Base-by-base conservation (phyloP, 2,329 filamentous ascomycete species). In the Calonectria pteridis region DNA sequence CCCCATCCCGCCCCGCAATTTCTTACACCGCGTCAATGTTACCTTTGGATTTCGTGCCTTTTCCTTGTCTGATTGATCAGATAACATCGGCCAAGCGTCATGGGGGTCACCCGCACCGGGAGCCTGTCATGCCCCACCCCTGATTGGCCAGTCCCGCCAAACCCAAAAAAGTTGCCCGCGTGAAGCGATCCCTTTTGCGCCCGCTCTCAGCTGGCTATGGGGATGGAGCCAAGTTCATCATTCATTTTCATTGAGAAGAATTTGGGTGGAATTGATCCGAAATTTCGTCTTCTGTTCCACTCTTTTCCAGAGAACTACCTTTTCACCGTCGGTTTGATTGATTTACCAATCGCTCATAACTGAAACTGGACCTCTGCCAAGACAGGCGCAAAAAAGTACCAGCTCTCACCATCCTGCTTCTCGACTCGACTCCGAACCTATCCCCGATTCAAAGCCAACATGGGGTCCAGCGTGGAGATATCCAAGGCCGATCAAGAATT, bases 71-170 rank as follows among this genome's bases (percentile, higher is more conserved):
- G 59, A 63, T 51, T 59, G 66, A 33, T 59, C 51, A 59, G 37
- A 68, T 49, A 49, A 68, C 26, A 46, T 23, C 26, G 29, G 46
- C 55, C 67, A 53, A 64, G 69, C 59, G 64, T 49, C 65, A 68
- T 70, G 59, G 59, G 59, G 59, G 59, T 64, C 59, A 64, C 43
- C 53, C 50, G 6, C n/a, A n/a, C 49, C 28, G 69, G 77, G 75
- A 72, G 51, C 43, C 49, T 80, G 78, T 80, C 78, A 80, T 80
- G 73, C 64, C 77, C 77, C 35, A 3, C 4, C 26, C 71, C 0
- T 79, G 73, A 80, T 80, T 80, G 78, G 78, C 26, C 4, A n/a
- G 59, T 20, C 63, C 46, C 9, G 23, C 23, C 0, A 14, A 20
- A 18, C 33, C 4, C 29, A 58, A n/a, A 58, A 35, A 55, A 35